phyloP scores from a whole-genome alignment of 1,139 yeast species.

The Suhomyces wounanorum region DNA sequence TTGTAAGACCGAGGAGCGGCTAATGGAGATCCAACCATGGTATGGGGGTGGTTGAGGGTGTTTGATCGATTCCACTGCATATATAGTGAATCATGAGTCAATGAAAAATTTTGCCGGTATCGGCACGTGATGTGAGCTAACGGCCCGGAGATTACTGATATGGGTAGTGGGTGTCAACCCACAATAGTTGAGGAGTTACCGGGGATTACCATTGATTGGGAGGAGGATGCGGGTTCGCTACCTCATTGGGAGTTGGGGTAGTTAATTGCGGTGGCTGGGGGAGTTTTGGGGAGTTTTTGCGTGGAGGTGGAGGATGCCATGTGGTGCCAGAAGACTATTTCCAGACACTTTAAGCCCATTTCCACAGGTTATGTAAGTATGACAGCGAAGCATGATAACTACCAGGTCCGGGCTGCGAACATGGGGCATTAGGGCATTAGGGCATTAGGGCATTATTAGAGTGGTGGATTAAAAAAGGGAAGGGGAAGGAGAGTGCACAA shows the following conservation, averaged over 20 bases:
- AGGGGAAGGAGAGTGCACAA: too few relatives aligned
- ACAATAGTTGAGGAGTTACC: neutral
- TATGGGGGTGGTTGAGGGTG: neutral
- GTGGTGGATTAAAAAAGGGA: too few relatives aligned
- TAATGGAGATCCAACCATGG: constrained; percentile 9
- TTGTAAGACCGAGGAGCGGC: constrained; percentile 32
- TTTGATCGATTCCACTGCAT: constrained; percentile 1
- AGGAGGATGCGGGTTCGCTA: too few relatives aligned
- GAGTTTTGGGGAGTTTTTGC: too few relatives aligned
- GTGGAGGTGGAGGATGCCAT: too few relatives aligned
- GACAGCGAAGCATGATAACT: neutral
- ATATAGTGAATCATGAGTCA: constrained; percentile 14
- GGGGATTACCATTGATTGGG: neutral
- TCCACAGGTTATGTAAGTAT: neutral
- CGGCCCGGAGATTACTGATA: constrained; percentile 5
- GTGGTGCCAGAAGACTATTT: too few relatives aligned
- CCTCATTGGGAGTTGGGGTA: neutral
- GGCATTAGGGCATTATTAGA: too few relatives aligned
- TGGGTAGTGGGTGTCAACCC: neutral
- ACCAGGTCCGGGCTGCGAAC: neutral
- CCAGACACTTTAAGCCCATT: neutral
- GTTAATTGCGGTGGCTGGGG: neutral
- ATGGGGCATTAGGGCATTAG: neutral
- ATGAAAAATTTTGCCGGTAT: constrained; percentile 14
- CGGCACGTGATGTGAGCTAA: constrained; percentile 15